Conservation (phyloP, 768 basidiomycete genomes). For the Multifurca ochricompacta region DNA sequence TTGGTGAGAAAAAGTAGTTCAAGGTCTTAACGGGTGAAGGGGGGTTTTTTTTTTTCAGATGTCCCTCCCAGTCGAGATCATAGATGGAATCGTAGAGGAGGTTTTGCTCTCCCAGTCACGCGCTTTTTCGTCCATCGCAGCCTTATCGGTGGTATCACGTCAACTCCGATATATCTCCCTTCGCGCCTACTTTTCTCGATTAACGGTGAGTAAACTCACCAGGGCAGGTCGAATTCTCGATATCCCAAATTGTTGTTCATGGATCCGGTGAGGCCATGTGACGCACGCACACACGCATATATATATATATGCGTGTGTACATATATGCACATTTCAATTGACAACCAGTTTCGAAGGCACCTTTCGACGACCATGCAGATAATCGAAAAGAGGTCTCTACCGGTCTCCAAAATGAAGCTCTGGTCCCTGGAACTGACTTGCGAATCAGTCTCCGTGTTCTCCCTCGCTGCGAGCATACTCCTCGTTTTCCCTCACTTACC, state of each 20-base stretch:
- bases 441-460: slow-evolving; percentile 11
- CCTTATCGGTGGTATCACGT: slow-evolving; percentile 25
- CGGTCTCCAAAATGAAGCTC: slow-evolving; percentile 8
- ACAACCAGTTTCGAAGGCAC: slow-evolving; percentile 11
- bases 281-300: too few relatives aligned
- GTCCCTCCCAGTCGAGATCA: slow-evolving; percentile 23
- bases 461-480: slow-evolving; percentile 14
- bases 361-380: slow-evolving; percentile 19
- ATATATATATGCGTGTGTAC: too few relatives aligned
- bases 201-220: slow-evolving; percentile 20
- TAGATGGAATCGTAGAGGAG: slow-evolving; percentile 24
- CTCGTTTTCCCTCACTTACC: slow-evolving; percentile 24
- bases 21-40: background rate
- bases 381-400: slow-evolving; percentile 7
- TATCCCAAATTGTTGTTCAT: slow-evolving; percentile 22
- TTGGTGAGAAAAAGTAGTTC: background rate
- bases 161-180: slow-evolving; percentile 27
- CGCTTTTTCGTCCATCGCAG: slow-evolving; percentile 24
- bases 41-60: too few relatives aligned
- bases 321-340: slow-evolving; percentile 16
- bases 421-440: slow-evolving; percentile 19
- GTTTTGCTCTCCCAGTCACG: slow-evolving; percentile 17
- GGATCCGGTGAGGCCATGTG: slow-evolving; percentile 25
- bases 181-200: slow-evolving; percentile 23
- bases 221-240: slow-evolving; percentile 13